phyloP scores from a whole-genome alignment of 345 rosid species.

The Salix dunnii region DNA sequence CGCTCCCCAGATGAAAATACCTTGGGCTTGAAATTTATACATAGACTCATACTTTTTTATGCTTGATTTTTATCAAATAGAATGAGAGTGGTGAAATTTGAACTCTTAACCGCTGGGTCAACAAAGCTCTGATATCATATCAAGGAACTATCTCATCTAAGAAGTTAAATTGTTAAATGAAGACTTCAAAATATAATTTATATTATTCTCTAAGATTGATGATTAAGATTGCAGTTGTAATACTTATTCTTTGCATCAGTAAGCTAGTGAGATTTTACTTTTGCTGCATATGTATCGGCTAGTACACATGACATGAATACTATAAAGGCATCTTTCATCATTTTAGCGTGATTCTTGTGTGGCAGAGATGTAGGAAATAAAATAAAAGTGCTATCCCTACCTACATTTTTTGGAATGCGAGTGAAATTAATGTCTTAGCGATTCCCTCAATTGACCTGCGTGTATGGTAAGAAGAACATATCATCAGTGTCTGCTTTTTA shows the following conservation, averaged over 20 bases:
- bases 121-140: no score
- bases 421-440: neutral
- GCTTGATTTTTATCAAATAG: no score
- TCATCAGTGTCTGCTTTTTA: neutral
- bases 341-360: neutral
- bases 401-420: neutral
- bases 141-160: no score
- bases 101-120: no score
- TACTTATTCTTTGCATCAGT: neutral
- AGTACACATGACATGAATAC: neutral
- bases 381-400: neutral
- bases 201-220: no score
- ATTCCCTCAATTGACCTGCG: neutral
- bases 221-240: neutral
- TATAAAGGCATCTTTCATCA: neutral
- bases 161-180: no score
- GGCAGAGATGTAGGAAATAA: neutral
- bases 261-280: neutral
- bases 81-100: no score
- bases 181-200: no score
- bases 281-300: neutral
- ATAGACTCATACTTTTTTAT: no score
- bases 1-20: no score
- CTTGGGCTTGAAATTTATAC: no score
- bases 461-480: neutral